Evolutionary conservation across 2,329 filamentous ascomycete genomes (phyloP).

Genomic region (Plenodomus tracheiphilus): DNA sequence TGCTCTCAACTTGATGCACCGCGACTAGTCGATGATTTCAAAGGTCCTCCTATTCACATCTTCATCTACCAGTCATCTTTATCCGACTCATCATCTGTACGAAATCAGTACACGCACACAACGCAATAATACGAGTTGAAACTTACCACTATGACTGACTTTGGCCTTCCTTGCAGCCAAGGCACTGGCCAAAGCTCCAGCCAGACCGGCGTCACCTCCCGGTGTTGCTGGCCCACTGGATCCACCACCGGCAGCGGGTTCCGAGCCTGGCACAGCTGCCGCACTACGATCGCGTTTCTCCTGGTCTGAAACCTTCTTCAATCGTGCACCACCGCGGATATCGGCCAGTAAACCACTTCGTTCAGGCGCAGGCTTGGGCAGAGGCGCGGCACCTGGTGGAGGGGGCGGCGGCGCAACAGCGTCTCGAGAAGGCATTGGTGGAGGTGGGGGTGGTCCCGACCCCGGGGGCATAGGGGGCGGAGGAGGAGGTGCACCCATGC

Average conservation of each 20-base stretch:
- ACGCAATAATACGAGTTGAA: slow-evolving; percentile 1
- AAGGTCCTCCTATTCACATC: too few relatives aligned
- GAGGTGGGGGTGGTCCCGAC: slow-evolving; percentile 46
- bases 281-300: slow-evolving; percentile 74
- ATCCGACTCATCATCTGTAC: slow-evolving; percentile 72
- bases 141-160: slow-evolving; percentile 88
- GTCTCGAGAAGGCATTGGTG: slow-evolving; percentile 32
- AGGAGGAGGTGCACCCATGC: slow-evolving; percentile 47
- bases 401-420: slow-evolving; percentile 39
- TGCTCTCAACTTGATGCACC: too few relatives aligned
- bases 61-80: slow-evolving; percentile 70
- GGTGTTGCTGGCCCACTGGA: slow-evolving; percentile 42
- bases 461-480: slow-evolving; percentile 42
- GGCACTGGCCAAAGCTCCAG: slow-evolving; percentile 71
- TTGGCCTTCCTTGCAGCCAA: slow-evolving; percentile 87
- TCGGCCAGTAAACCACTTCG: slow-evolving; percentile 68
- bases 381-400: slow-evolving; percentile 33
- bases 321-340: slow-evolving; percentile 66
- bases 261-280: slow-evolving; percentile 60
- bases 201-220: slow-evolving; percentile 45
- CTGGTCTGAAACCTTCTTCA: slow-evolving; percentile 74
- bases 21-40: too few relatives aligned
- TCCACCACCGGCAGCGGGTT: slow-evolving; percentile 49
- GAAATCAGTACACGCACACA: slow-evolving; percentile 27
- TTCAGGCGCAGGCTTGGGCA: slow-evolving; percentile 48